Evolutionary conservation across 2,329 filamentous ascomycete species (phyloP).

Genomic region (Trichothecium sympodiale): DNA sequence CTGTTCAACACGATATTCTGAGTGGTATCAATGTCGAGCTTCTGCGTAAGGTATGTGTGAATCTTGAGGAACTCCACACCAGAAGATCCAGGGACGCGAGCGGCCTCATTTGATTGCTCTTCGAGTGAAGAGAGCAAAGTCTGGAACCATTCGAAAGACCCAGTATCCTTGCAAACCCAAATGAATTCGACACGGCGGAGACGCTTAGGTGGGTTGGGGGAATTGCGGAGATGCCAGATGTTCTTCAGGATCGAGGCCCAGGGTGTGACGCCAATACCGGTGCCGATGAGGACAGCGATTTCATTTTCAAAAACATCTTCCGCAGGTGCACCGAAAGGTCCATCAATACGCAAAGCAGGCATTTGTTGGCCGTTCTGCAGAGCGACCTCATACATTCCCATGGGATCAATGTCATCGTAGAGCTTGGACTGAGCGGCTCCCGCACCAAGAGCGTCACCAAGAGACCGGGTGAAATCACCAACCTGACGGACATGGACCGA

Average conservation of each 20-base stretch:
- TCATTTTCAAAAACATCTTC: conserved; percentile 96
- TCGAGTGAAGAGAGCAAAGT: conserved; percentile 85
- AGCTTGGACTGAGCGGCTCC: conserved; percentile 79
- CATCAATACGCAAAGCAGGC: conserved; percentile 82
- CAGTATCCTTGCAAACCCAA: conserved; percentile 95
- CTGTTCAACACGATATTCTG: conserved; percentile 97
- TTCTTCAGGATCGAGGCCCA: conserved; percentile 90
- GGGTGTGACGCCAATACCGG: conserved; percentile 77
- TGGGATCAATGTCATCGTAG: conserved; percentile 81
- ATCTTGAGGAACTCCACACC: conserved; percentile 86
- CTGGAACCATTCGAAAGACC: conserved; percentile 98
- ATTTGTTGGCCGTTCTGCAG: conserved; percentile 87
- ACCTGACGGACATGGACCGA: conserved; percentile 94
- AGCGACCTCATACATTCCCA: conserved; percentile 96
- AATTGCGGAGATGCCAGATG: conserved; percentile 91
- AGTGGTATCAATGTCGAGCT: conserved; percentile 79
- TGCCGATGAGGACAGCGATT: conserved; percentile 75
- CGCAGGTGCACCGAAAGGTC: conserved; percentile 90
- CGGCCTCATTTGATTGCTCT: conserved; percentile 64
- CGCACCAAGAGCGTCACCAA: conserved; percentile 93
- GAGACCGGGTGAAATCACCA: conserved; percentile 85
- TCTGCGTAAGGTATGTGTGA: conserved; percentile 94
- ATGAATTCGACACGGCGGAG: conserved; percentile 96
- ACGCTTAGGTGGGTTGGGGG: conserved; percentile 78
- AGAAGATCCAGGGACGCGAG: conserved; percentile 54